Evolutionary conservation across 2,329 filamentous ascomycete species (phyloP), one percentile per base, ranked within the genome.

Genomic region (Thermoascus crustaceus): DNA sequence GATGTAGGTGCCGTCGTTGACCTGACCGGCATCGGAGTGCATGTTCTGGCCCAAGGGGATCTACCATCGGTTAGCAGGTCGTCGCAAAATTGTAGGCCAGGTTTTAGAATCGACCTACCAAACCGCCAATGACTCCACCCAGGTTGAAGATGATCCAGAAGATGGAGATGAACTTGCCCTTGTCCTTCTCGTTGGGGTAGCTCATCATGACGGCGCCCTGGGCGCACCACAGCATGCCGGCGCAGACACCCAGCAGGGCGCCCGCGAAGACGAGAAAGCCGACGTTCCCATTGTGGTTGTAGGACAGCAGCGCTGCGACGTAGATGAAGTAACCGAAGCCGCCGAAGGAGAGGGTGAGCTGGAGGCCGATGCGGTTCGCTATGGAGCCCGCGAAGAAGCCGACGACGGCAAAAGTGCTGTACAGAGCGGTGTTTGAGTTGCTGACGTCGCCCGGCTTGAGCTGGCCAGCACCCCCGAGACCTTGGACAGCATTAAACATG

Each of bases 101-200:
- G n/a, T 17, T 27, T 11, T 20, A 19, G 10, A 23, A 7, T 11
- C 18, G 32, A 57, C 71, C 57, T 61, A 77, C 74, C 67, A 79
- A 56, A 52, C 80, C 78, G 43, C 88, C 88, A 58, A 95, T 85
- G 42, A 94, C 87, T 50, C 80, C 87, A 49, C 88, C 88, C 40
- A 88, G 62, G 63, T 94, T 94, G 72, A 94, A 95, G 53, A 95
- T 93, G 58, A 87, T 79, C 88, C 88, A 94, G 66, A 94, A 94
- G 67, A 78, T 80, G 41, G 83, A 83, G 58, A 94, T 94, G 60
- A 87, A 94, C 40, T 80, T 79, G 29, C 88, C 88, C 70, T 94
- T 94, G 45, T 77, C 75, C 21, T 76, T 61, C 63, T 94, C 88
- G 13, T 75, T 69, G 2, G 87, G 87, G 58, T 94, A 94, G 25